Base-by-base conservation (phyloP, 495 filamentous ascomycete genomes). In the Polyplosphaeria fusca region DNA sequence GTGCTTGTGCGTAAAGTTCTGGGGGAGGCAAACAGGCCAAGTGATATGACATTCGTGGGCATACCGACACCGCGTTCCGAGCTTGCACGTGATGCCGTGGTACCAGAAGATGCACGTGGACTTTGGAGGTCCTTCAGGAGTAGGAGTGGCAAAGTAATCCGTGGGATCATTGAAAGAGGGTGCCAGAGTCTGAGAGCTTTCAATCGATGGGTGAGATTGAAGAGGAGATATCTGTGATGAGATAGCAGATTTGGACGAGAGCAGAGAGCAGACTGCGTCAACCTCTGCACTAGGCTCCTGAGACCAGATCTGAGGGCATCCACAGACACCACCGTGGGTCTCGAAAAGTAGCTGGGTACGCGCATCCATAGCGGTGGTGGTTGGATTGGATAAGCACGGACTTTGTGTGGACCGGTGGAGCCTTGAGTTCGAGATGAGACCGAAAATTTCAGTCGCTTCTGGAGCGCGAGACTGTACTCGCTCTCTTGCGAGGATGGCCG, bases 71-170 rank as follows among this genome's bases (percentile, higher is more conserved):
- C 19, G 3, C 1, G 1, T 16, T 4, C 48, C 46, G 14, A n/a
- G 47, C 4, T 18, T 18, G 27, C 55, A 59, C 2, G 9, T 5
- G 9, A 11, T 16, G 23, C 47, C 47, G 27, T 59, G 55, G 30
- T 59, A 59, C 47, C 47, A 59, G 38, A 52, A 59, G 55, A 59
- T 45, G 39, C 47, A 52, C 2, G 54, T 58, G 19, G 40, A 14
- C n/a, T 35, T 2, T 41, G 30, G 46, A 1, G 51, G 22, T 1
- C 19, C 28, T 9, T 24, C 18, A 20, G 30, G 46, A 5, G 46
- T 12, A 2, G 20, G 45, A 16, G 47, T 13, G 23, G 37, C 14
- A 22, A 7, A 7, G 22, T 22, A 20, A 27, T 2, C 26, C n/a
- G n/a, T n/a, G n/a, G n/a, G n/a, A n/a, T n/a, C n/a, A n/a, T n/a